Evolutionary conservation across 768 basidiomycete species (phyloP).

Genomic region (Tulasnella calospora): DNA sequence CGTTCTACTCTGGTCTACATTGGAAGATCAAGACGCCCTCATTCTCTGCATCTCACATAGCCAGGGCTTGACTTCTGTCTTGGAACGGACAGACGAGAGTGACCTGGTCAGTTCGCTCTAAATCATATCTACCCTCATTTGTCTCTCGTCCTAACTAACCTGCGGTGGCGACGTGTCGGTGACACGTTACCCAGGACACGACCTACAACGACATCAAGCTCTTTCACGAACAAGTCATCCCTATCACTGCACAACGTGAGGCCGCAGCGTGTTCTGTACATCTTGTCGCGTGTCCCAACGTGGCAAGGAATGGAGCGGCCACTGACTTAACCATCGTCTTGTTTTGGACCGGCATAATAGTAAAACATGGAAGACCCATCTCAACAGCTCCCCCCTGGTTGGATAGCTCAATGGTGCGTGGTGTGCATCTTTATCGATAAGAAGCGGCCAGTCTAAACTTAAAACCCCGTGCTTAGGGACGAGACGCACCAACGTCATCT

Average conservation of each 20-base stretch:
- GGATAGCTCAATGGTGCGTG: conserved; percentile 85
- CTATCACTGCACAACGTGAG: background rate
- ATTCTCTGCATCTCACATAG: background rate
- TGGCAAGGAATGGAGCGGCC: background rate
- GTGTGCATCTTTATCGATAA: background rate
- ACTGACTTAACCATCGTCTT: conserved; percentile 3
- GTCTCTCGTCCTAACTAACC: background rate
- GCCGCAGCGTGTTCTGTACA: background rate
- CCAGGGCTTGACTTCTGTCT: background rate
- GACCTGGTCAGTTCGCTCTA: background rate
- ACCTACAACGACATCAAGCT: background rate
- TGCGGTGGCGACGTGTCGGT: background rate
- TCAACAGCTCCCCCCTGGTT: conserved; percentile 73
- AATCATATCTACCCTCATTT: background rate
- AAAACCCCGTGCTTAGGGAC: conserved; percentile 54
- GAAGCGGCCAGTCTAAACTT: conserved; percentile 28
- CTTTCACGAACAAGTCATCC: background rate
- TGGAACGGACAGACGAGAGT: background rate
- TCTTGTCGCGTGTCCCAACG: background rate
- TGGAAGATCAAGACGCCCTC: background rate
- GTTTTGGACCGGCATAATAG: background rate
- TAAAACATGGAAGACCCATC: conserved; percentile 15
- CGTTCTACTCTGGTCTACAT: conserved; percentile 9
- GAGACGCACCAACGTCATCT: conserved; percentile 71
- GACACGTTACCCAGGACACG: conserved; percentile 7